A percentile compares a stretch with the other conserved stretches of the same genome.
Conservation (phyloP, 345 rosid genomes). For the Hypericum androsaemum region DNA sequence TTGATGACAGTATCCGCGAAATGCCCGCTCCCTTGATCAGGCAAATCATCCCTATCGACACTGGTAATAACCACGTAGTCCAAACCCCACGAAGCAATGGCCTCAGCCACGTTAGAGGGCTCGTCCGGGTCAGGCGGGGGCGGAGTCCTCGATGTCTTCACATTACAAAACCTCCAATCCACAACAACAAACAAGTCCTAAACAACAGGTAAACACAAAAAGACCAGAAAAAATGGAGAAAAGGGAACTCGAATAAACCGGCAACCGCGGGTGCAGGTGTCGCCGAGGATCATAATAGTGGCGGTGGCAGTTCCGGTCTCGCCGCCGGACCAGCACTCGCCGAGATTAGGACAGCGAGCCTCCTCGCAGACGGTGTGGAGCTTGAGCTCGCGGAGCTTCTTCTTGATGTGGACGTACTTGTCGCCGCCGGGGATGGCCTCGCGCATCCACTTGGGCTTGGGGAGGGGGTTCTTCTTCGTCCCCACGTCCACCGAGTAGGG, state of each 20-base stretch:
- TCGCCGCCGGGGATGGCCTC: slow-evolving; percentile 92
- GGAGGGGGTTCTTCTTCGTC: slow-evolving; percentile 85
- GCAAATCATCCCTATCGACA: slow-evolving; percentile 80
- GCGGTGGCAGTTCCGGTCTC: slow-evolving; percentile 98
- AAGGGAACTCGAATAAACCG: slow-evolving; percentile 27
- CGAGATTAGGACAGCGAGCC: slow-evolving; percentile 88
- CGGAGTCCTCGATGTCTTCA: slow-evolving; percentile 87
- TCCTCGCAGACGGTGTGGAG: slow-evolving; percentile 98
- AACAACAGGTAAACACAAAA: slow-evolving; percentile 1
- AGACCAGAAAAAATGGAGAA: neutral
- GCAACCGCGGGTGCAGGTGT: slow-evolving; percentile 96
- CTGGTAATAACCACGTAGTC: slow-evolving; percentile 90
- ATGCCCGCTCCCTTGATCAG: slow-evolving; percentile 84
- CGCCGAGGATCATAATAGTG: slow-evolving; percentile 92
- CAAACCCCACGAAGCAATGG: slow-evolving; percentile 93
- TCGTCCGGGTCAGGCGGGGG: slow-evolving; percentile 93
- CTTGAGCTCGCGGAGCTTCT: slow-evolving; percentile 76
- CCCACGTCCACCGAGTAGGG: slow-evolving; percentile 89
- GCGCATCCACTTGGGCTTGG: slow-evolving; percentile 98
- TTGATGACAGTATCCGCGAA: slow-evolving; percentile 70
- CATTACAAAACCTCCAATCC: slow-evolving; percentile 71
- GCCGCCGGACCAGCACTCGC: slow-evolving; percentile 99
- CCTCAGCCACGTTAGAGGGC: slow-evolving; percentile 86
- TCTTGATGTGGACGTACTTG: slow-evolving; percentile 93
- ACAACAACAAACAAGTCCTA: neutral